Base-by-base conservation (phyloP, 129 eudicot species). In the Apium graveolens region DNA sequence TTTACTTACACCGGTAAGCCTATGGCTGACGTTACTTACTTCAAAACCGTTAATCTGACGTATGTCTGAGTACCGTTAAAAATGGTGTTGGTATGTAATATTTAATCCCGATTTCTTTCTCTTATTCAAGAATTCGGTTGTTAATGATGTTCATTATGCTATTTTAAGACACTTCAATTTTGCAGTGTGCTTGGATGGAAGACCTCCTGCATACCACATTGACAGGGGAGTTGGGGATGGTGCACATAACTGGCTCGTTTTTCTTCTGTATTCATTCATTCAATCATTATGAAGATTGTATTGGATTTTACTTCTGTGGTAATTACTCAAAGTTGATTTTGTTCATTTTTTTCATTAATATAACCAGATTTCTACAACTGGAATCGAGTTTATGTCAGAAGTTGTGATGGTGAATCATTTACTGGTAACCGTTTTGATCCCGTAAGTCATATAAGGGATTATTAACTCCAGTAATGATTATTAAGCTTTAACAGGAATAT, bases 131-230 rank as follows among this genome's bases (percentile, higher is more conserved):
- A n/a, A 65, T 29, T 17, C 4, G 4, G 26, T 21, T 60, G 31
- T 57, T 21, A 20, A 60, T 60, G 32, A 24, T 65, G 37, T 32
- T 29, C 29, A 5, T 68, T 9, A 0, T 68, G 43, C 41, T 68
- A 7, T 34, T 68, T 68, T 65, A 11, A 14, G 18, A 68, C 42
- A 5, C 20, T 1, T 34, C 2, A 34, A 12, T 31, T 26, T 68
- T 68, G 21, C 76, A 73, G 76, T 73, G 13, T 73, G 76, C 76
- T 43, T 73, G 76, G 76, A 73, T 38, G 55, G 76, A 29, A 73
- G 76, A 37, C 76, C 76, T 17, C 55, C 76, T 11, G 76, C 76
- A 73, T 73, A 73, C 53, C 76, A 73, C 34, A 26, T 73, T 43
- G 76, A 73, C 46, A 73, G 29, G 55, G 76, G 76, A 43, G 37